phyloP scores from a whole-genome alignment of 495 filamentous ascomycete species.

The Platismatia glauca region DNA sequence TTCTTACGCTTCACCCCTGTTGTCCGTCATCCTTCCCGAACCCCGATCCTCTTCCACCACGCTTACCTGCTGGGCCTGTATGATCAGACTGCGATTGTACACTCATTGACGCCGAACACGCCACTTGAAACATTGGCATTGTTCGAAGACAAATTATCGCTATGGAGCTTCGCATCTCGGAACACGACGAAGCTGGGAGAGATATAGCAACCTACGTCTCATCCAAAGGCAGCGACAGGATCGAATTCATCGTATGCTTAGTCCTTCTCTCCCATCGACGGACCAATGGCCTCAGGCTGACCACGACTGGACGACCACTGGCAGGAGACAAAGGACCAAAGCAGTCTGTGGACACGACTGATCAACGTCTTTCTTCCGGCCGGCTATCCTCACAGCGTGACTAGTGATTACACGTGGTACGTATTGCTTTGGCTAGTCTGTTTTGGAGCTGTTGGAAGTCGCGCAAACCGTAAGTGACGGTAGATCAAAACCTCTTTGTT shows the following conservation, averaged over 20 bases:
- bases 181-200: conserved; percentile 45
- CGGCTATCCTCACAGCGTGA: conserved; percentile 88
- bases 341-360: conserved; percentile 32
- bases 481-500: too few relatives aligned
- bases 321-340: conserved; percentile 19
- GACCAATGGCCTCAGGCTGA: not conserved
- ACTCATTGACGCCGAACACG: not conserved
- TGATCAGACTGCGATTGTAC: too few relatives aligned
- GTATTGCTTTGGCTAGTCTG: not conserved
- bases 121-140: not conserved
- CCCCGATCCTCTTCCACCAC: not conserved
- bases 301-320: not conserved
- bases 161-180: conserved; percentile 23
- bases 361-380: conserved; percentile 81
- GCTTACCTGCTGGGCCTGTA: too few relatives aligned
- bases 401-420: conserved; percentile 76
- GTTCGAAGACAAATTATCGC: not conserved
- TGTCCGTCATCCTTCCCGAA: not conserved
- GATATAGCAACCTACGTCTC: conserved; percentile 40
- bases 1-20: not conserved
- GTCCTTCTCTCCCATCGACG: not conserved
- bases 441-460: not conserved
- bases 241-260: conserved; percentile 24
- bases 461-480: not conserved
- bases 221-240: conserved; percentile 21